Evolutionary conservation across 768 basidiomycete genomes (phyloP).

Genomic region (Calvatia gigantea): DNA sequence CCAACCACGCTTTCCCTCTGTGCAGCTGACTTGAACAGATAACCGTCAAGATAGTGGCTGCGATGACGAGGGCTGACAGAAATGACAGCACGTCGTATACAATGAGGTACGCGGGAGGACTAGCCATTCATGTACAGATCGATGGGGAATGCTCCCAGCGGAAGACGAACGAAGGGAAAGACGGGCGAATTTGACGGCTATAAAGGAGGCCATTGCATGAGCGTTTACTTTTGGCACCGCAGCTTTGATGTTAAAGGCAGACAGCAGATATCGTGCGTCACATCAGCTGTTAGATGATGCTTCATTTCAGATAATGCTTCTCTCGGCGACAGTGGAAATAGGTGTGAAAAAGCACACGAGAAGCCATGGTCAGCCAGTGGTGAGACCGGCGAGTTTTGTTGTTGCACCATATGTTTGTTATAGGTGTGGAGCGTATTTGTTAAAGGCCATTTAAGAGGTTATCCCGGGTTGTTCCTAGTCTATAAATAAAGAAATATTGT

Average conservation of each 20-base stretch:
- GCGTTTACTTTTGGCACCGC: neutral
- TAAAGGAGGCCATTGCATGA: neutral
- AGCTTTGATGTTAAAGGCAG: neutral
- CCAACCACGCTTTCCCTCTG: constrained; percentile 8
- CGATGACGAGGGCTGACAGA: constrained; percentile 2
- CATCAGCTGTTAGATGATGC: too few relatives aligned
- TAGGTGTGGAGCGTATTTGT: neutral
- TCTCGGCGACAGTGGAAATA: neutral
- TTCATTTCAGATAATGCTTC: too few relatives aligned
- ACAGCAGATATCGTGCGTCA: too few relatives aligned
- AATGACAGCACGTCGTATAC: constrained; percentile 5
- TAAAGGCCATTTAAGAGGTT: neutral
- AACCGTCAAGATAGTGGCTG: neutral
- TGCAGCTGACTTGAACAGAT: neutral
- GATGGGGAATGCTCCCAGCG: too few relatives aligned
- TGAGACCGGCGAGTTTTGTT: neutral
- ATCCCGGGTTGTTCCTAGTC: neutral
- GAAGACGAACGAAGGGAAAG: neutral
- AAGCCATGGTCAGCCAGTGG: neutral
- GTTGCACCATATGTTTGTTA: neutral
- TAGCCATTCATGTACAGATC: too few relatives aligned
- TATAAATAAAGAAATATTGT: neutral
- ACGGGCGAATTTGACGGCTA: neutral
- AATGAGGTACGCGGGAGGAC: constrained; percentile 2
- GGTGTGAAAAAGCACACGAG: neutral